phyloP scores from a whole-genome alignment of 2,329 filamentous ascomycete species.

The Scedosporium boydii region DNA sequence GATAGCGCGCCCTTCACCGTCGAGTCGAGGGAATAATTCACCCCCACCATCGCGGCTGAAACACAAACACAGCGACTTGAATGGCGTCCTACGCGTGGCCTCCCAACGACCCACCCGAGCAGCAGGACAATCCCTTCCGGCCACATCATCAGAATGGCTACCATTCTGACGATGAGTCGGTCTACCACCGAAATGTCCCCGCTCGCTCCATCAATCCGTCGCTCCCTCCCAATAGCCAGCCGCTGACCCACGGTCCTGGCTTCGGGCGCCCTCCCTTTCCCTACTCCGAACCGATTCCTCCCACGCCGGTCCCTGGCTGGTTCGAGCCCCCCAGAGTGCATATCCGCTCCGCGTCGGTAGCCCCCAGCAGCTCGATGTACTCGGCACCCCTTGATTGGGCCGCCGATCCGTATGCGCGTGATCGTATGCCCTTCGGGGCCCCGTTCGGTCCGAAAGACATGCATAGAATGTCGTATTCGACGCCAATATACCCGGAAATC shows the following conservation, averaged over 20 bases:
- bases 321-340: slow-evolving; percentile 6
- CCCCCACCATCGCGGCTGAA: not conserved
- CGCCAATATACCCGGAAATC: slow-evolving; percentile 3
- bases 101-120: not conserved
- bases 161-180: slow-evolving; percentile 5
- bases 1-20: not conserved
- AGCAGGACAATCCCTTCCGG: slow-evolving; percentile 4
- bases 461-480: not conserved
- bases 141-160: slow-evolving; percentile 1
- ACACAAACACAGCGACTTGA: not conserved
- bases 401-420: not conserved
- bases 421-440: not conserved
- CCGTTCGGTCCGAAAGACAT: slow-evolving; percentile 1
- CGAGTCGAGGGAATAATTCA: not conserved
- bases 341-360: slow-evolving; percentile 4
- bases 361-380: slow-evolving; percentile 6
- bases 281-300: not conserved
- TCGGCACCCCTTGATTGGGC: slow-evolving; percentile 2
- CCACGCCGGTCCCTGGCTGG: not conserved
- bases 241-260: not conserved
- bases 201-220: slow-evolving; percentile 1
- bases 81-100: slow-evolving; percentile 6
- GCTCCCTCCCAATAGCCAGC: not conserved
- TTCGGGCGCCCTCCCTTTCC: not conserved
- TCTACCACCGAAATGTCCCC: not conserved